phyloP scores from a whole-genome alignment of 805 yeast species.

The Candida silvicultrix region DNA sequence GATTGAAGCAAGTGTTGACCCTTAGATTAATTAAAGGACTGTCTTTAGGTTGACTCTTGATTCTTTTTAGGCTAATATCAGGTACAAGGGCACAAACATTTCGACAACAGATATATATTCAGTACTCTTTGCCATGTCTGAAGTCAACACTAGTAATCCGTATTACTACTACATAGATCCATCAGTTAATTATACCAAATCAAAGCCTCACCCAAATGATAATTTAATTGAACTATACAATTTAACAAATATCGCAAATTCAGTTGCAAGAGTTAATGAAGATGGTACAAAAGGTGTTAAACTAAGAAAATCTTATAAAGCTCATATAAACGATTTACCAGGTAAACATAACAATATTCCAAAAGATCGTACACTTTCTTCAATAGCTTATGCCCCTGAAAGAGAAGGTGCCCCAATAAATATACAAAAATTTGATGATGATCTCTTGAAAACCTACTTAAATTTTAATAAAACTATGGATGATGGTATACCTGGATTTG shows the following conservation, averaged over 20 bases:
- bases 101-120: no score
- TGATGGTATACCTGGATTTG: conserved; percentile 74
- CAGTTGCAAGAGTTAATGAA: conserved; percentile 81
- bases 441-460: conserved; percentile 42
- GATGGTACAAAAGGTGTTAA: conserved; percentile 91
- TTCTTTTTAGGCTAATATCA: no score
- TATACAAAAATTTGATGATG: conserved; percentile 43
- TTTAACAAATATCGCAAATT: conserved; percentile 58
- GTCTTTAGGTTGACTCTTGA: no score
- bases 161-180: conserved; percentile 36
- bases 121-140: no score
- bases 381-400: conserved; percentile 27
- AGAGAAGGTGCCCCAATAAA: conserved; percentile 34
- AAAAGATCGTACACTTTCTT: conserved; percentile 33
- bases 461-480: conserved; percentile 59
- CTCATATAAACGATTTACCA: conserved; percentile 81
- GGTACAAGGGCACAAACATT: no score
- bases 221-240: conserved; percentile 69
- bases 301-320: conserved; percentile 89
- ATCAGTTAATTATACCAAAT: conserved; percentile 22
- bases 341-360: conserved; percentile 66
- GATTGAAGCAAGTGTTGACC: no score
- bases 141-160: conserved; percentile 18
- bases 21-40: no score
- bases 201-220: conserved; percentile 64